These are phyloP conservation scores for Lichtheimia corymbifera DNA, from an alignment of 371 early-diverging fungal species.

Conservation along the genomic window DNA sequence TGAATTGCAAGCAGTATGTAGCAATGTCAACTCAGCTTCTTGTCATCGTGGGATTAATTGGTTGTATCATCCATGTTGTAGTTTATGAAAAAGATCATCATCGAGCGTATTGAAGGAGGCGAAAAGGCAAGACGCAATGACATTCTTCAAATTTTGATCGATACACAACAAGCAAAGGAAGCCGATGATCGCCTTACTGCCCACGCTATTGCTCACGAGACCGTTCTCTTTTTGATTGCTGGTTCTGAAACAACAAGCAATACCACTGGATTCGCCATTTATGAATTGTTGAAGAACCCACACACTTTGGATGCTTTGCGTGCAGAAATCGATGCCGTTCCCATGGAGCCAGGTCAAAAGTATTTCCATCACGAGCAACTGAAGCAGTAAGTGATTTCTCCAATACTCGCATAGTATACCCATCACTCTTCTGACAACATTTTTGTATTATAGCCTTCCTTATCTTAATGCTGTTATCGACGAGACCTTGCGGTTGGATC, in stretches of 20 bases:
- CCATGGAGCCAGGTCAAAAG: conserved; percentile 5
- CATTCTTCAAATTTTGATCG: conserved; percentile 42
- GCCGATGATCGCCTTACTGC: conserved; percentile 27
- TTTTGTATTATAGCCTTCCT: conserved; percentile 10
- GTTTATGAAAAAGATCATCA: conserved; percentile 35
- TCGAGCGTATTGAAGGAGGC: conserved; percentile 24
- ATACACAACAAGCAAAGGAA: conserved; percentile 22
- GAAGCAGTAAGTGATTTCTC: conserved; percentile 5
- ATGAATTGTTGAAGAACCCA: conserved; percentile 34
- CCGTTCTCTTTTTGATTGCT: conserved; percentile 38
- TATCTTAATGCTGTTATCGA: conserved; percentile 45
- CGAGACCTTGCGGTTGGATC: conserved; percentile 34
- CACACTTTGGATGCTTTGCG: conserved; percentile 22
- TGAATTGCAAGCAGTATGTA: too few relatives aligned
- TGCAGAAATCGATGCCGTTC: conserved; percentile 29
- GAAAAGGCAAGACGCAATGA: conserved; percentile 29
- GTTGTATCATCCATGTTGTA: background rate
- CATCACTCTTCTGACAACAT: too few relatives aligned
- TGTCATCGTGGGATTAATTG: too few relatives aligned
- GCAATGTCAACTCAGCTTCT: too few relatives aligned
- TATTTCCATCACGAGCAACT: conserved; percentile 35
- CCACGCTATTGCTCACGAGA: conserved; percentile 36
- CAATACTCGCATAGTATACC: too few relatives aligned
- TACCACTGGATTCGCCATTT: conserved; percentile 33
- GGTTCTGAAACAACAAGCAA: conserved; percentile 46